Evolutionary conservation across 2,329 filamentous ascomycete genomes (phyloP), one percentile per base, ranked within the genome.

Genomic region (Arthrobotrys megalospora): DNA sequence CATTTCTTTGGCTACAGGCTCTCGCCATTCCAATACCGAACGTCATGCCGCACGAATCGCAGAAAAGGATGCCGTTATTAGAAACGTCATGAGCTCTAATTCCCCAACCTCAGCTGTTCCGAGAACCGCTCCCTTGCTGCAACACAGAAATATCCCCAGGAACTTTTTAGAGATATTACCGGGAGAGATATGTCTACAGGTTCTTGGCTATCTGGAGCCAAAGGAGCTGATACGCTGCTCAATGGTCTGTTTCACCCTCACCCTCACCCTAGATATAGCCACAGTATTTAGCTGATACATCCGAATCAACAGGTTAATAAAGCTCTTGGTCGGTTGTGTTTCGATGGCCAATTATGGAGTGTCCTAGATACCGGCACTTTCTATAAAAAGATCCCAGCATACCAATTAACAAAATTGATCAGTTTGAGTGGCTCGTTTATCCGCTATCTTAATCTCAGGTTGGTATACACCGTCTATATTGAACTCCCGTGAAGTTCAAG

Each of bases 291-390:
- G 67, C 48, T 72, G 58, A 72, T 19, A 58, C 24, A 36, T 19
- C 12, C 11, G 47, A 32, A 41, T 16, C 16, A 45, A 48, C 62
- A 82, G 81, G 81, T 82, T 6, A 80, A 60, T 83, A 93, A 90
- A 83, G 85, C 88, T 5, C 97, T 96, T 87, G 87, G 97, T 84
- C 87, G 88, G 58, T 90, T 93, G 85, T 97, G 95, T 85, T 97
- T 95, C 82, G 95, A 99, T 83, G 96, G 96, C 1, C 96, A 99
- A 85, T 86, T 98, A 14, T 99, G 96, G 96, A 91, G 90, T 2
- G 90, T 88, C 48, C 88, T 98, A 60, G 94, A 98, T 83, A 90
- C 93, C 1, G 91, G 93, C 6, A 90, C 92, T 62, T 98, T 95
- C 84, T 97, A 98, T 83, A 89, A 89, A 80, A 89, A 94, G 65